A percentile compares a stretch with the other conserved stretches of the same genome.
These are phyloP conservation scores for Pycnococcus provasolii DNA, from an alignment of 139 green algal species.

Conservation along the genomic window DNA sequence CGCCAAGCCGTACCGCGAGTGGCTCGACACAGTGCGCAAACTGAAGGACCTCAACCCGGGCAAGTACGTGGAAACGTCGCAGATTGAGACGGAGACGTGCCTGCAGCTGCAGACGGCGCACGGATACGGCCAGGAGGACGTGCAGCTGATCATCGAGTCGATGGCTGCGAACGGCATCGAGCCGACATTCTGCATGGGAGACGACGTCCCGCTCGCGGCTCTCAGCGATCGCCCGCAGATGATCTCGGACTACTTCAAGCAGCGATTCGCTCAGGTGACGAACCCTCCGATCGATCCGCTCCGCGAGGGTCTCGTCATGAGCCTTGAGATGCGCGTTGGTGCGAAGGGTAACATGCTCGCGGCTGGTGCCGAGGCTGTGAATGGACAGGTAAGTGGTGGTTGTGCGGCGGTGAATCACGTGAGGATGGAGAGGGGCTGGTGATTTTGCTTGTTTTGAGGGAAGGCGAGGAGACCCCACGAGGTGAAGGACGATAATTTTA, in stretches of 20 bases:
- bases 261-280: conserved; percentile 98
- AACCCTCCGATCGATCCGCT: conserved; percentile 99
- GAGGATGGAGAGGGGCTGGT: no score
- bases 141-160: conserved; percentile 87
- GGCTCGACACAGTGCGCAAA: conserved; percentile 40
- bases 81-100: not conserved
- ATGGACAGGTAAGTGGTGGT: not conserved
- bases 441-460: no score
- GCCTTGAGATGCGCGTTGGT: conserved; percentile 86
- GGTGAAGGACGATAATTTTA: no score
- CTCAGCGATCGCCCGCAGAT: conserved; percentile 78
- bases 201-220: conserved; percentile 92
- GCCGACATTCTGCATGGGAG: conserved; percentile 99
- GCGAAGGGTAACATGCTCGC: conserved; percentile 88
- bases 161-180: conserved; percentile 80
- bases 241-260: conserved; percentile 99
- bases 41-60: conserved; percentile 15
- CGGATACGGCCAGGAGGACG: conserved; percentile 72
- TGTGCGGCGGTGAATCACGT: no score
- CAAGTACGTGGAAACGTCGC: not conserved
- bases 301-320: conserved; percentile 96
- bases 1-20: conserved; percentile 71
- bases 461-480: no score
- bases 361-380: conserved; percentile 40
- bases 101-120: conserved; percentile 53